These are phyloP conservation scores for Malassezia nana DNA, from an alignment of 1,284 basidiomycete species.

Conservation along the genomic window DNA sequence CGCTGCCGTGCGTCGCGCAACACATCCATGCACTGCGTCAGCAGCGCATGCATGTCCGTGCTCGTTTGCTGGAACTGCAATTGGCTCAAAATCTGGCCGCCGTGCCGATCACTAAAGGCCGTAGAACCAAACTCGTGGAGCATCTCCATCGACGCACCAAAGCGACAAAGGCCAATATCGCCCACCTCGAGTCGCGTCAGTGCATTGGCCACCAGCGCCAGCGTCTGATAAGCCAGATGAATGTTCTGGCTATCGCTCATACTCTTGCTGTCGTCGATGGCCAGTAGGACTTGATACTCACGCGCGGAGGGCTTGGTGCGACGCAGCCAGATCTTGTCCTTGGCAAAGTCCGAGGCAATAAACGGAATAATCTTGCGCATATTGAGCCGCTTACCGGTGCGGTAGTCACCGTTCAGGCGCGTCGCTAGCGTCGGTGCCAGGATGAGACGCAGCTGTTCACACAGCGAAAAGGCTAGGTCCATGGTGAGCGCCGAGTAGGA, in stretches of 20 bases:
- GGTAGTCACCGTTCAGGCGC: constrained; percentile 89
- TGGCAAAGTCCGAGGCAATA: constrained; percentile 97
- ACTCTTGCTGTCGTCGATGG: constrained; percentile 88
- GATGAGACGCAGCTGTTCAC: constrained; percentile 88
- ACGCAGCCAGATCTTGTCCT: constrained; percentile 98
- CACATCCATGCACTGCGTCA: constrained; percentile 71
- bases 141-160: constrained; percentile 77
- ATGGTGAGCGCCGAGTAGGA: constrained; percentile 80
- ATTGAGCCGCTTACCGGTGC: constrained; percentile 92
- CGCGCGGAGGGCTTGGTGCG: constrained; percentile 84
- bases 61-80: constrained; percentile 85
- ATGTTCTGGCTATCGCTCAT: constrained; percentile 91
- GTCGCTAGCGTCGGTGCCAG: constrained; percentile 90
- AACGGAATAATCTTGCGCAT: constrained; percentile 99
- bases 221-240: constrained; percentile 86
- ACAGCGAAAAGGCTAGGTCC: constrained; percentile 67
- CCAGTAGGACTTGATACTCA: constrained; percentile 90
- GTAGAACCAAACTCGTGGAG: constrained; percentile 63
- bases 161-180: constrained; percentile 81
- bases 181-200: constrained; percentile 86
- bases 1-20: constrained; percentile 59
- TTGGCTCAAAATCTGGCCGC: constrained; percentile 67
- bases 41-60: constrained; percentile 75
- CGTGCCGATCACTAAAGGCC: constrained; percentile 30
- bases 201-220: constrained; percentile 82